Conservation (phyloP, 495 filamentous ascomycete species). For the Penicillium chermesinum region DNA sequence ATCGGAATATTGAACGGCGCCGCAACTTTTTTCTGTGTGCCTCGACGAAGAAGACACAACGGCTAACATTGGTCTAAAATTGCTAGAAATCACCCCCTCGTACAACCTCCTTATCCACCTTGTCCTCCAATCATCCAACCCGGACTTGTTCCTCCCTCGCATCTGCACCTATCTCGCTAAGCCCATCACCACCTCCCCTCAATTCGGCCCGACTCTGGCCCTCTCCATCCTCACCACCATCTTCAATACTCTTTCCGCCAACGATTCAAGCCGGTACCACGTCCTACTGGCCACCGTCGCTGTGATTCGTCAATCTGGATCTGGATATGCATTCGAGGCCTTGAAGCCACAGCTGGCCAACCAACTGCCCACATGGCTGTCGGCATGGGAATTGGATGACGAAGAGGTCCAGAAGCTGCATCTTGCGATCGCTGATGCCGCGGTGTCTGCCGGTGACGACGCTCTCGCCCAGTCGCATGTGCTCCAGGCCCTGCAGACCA, state of each 20-base stretch:
- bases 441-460: conserved; percentile 68
- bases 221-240: conserved; percentile 86
- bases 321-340: conserved; percentile 68
- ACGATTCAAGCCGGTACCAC: conserved; percentile 76
- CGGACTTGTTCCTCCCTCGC: conserved; percentile 75
- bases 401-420: conserved; percentile 79
- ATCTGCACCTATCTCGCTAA: conserved; percentile 83
- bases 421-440: conserved; percentile 70
- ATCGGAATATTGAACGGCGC: conserved; percentile 13
- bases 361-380: conserved; percentile 71
- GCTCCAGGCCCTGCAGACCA: conserved; percentile 75
- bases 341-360: conserved; percentile 73
- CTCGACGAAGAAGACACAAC: conserved; percentile 1
- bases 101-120: conserved; percentile 97
- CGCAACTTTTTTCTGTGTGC: conserved; percentile 6
- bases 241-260: conserved; percentile 83
- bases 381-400: conserved; percentile 74
- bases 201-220: conserved; percentile 76
- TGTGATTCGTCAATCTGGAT: conserved; percentile 65
- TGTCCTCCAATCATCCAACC: conserved; percentile 72
- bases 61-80: conserved; percentile 12
- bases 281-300: conserved; percentile 79
- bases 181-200: conserved; percentile 78
- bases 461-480: conserved; percentile 78
- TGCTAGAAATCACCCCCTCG: conserved; percentile 77